phyloP scores from a whole-genome alignment of 768 basidiomycete species.

The Pleurotus cornucopiae region DNA sequence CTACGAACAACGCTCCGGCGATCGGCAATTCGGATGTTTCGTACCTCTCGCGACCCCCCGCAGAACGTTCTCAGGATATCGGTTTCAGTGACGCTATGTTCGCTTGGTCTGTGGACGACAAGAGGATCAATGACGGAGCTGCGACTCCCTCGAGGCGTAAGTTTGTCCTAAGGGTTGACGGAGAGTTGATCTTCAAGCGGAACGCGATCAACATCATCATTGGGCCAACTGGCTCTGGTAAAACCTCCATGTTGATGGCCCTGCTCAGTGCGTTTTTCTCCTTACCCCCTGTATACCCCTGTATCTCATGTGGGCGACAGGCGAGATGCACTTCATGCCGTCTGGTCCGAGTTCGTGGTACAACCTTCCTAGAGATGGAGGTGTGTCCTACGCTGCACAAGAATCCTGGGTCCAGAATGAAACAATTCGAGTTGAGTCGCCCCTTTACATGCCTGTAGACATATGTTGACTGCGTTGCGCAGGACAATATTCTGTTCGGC shows the following conservation, averaged over 20 bases:
- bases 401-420: constrained; percentile 85
- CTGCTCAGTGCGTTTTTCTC: neutral
- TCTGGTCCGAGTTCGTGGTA: constrained; percentile 54
- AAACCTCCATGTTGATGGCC: constrained; percentile 39
- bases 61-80: constrained; percentile 23
- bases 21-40: neutral
- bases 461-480: neutral
- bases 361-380: constrained; percentile 61
- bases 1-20: neutral
- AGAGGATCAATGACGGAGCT: constrained; percentile 14
- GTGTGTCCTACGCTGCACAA: constrained; percentile 78
- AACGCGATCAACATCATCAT: constrained; percentile 53
- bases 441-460: too few relatives aligned
- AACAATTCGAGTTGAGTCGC: constrained; percentile 49
- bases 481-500: constrained; percentile 83
- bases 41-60: neutral
- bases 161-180: constrained; percentile 47
- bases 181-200: constrained; percentile 48
- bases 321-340: constrained; percentile 64
- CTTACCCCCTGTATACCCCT: too few relatives aligned
- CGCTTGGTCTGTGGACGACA: constrained; percentile 42
- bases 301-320: constrained; percentile 15
- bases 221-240: constrained; percentile 58
- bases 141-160: constrained; percentile 41
- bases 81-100: constrained; percentile 55